These are phyloP conservation scores for Ilyonectria destructans DNA, from an alignment of 2,329 filamentous ascomycete genomes.

Conservation along the genomic window DNA sequence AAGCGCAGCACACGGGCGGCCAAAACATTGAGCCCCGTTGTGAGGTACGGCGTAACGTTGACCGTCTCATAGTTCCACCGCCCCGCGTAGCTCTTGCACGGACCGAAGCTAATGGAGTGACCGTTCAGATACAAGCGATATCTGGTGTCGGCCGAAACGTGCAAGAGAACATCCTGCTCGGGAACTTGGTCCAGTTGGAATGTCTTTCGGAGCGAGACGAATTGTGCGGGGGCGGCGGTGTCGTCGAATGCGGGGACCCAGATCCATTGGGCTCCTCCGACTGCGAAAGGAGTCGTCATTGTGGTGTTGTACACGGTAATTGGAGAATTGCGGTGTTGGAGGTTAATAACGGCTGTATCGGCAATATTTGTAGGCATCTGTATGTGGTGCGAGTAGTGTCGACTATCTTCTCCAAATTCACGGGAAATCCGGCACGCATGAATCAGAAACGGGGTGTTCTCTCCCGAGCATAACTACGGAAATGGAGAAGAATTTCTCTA, in stretches of 20 bases:
- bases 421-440: background rate
- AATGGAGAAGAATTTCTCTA: background rate
- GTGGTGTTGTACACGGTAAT: background rate
- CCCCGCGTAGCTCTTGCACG: slow-evolving; percentile 25
- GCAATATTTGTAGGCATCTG: background rate
- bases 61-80: slow-evolving; percentile 30
- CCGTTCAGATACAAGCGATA: slow-evolving; percentile 29
- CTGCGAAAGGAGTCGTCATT: slow-evolving; percentile 17
- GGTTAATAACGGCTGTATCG: background rate
- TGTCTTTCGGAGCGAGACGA: slow-evolving; percentile 21
- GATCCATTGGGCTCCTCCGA: slow-evolving; percentile 22
- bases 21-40: slow-evolving; percentile 20
- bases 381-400: background rate
- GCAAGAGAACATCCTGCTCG: slow-evolving; percentile 4
- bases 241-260: slow-evolving; percentile 28
- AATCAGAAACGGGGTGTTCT: background rate
- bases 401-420: background rate
- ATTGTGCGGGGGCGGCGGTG: slow-evolving; percentile 14
- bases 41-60: slow-evolving; percentile 24
- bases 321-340: background rate
- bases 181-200: slow-evolving; percentile 17
- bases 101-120: slow-evolving; percentile 24
- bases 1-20: slow-evolving; percentile 25
- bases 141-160: slow-evolving; percentile 29
- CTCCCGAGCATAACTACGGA: background rate